Base-by-base conservation (phyloP, 495 filamentous ascomycete species). In the Friedmanniomyces endolithicus region DNA sequence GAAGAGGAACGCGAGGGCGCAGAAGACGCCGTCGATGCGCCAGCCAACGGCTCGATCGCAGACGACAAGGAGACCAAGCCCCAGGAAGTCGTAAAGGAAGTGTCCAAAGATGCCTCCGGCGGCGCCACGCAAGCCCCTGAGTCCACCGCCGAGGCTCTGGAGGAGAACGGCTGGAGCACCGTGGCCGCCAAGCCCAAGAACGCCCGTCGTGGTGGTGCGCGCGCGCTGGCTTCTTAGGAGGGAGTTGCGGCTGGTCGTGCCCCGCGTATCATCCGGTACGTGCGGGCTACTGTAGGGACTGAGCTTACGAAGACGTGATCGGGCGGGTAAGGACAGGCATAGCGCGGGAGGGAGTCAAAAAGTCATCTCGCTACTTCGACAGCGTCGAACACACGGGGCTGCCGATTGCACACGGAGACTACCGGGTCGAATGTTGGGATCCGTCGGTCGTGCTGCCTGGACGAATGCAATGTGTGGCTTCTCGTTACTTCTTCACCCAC, bases 11-110 rank as follows among this genome's bases (percentile, higher is more conserved):
- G 11, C 12, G 55, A 60, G 22, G 64, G 49, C 20, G 54, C 56
- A 19, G 50, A 57, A 24, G 67, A 66, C 24, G 61, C 37, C 7
- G 41, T 48, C 23, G 64, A 68, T 19, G 62, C 45, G 3, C 39
- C 60, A 22, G 64, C 68, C 11, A 70, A 72, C 58, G 69, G 69
- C 29, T 49, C 55, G 9, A 68, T 68, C 48, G 57, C 61, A 11
- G 56, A 63, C 41, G 68, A 70, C 58, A 69, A 70, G 57, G 65
- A 60, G 12, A 63, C 65, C n/a, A 69, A 72, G 62, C 69, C 68
- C 23, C 63, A 69, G 47, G 68, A 71, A 55, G 51, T 66, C 16
- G 60, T 63, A 1, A 20, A 46, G 25, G 58, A 61, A 11, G 50
- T 62, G 17, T 14, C 44, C 8, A 48, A 51, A 24, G 51, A 58